phyloP scores from a whole-genome alignment of 805 yeast species.

The Saccharomycopsis fibuligera region DNA sequence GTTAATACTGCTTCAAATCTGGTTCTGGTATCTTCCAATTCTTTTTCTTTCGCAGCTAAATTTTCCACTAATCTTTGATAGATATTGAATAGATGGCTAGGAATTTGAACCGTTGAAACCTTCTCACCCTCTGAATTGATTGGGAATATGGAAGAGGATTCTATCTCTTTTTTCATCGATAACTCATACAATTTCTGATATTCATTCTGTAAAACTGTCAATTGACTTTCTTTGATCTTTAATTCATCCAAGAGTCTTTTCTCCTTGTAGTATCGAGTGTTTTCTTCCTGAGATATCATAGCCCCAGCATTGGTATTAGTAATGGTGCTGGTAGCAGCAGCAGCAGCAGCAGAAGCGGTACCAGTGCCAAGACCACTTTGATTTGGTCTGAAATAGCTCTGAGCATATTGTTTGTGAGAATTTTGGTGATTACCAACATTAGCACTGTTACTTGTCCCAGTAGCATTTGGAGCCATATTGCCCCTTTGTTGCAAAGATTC shows the following conservation, averaged over 20 bases:
- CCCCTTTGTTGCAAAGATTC: too few relatives aligned
- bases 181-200: background rate
- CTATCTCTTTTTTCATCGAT: background rate
- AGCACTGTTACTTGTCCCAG: too few relatives aligned
- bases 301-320: too few relatives aligned
- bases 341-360: background rate
- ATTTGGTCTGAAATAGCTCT: too few relatives aligned
- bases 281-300: too few relatives aligned
- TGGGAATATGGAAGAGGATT: too few relatives aligned
- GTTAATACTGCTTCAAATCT: conserved; percentile 59
- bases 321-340: background rate
- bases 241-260: background rate
- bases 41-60: conserved; percentile 40
- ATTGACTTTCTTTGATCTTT: background rate
- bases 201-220: background rate
- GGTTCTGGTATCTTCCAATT: conserved; percentile 53
- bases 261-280: background rate
- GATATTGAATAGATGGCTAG: conserved; percentile 1
- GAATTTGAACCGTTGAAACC: conserved; percentile 1
- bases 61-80: conserved; percentile 43
- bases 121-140: too few relatives aligned
- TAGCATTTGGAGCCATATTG: too few relatives aligned
- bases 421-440: too few relatives aligned
- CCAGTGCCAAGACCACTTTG: background rate
- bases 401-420: too few relatives aligned